phyloP scores from a whole-genome alignment of 352 stramenopile genomes.

The Phytophthora rubi region DNA sequence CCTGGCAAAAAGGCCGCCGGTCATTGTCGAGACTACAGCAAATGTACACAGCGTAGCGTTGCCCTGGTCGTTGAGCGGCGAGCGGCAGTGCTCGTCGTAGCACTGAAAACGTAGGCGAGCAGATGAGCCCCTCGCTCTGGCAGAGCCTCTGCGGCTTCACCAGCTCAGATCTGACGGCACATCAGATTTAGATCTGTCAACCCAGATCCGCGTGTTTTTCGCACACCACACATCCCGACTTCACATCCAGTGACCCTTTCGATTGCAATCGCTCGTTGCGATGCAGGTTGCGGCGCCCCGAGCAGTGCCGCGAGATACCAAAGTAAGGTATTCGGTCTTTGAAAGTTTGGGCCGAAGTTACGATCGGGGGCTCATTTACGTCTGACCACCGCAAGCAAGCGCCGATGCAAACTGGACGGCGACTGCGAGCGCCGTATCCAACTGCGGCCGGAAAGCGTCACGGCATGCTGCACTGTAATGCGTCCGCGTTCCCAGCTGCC shows the following conservation, averaged over 20 bases:
- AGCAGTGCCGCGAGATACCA: conserved; percentile 4
- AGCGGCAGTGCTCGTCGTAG: background rate
- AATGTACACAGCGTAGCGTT: background rate
- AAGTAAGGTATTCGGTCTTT: conserved; percentile 11
- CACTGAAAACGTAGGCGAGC: background rate
- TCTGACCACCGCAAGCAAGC: conserved; percentile 14
- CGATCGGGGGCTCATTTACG: conserved; percentile 27
- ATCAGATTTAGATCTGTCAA: conserved; percentile 17
- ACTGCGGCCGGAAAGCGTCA: conserved; percentile 37
- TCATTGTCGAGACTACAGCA: conserved; percentile 11
- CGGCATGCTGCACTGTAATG: conserved; percentile 24
- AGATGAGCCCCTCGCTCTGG: conserved; percentile 5
- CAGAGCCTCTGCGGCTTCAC: background rate
- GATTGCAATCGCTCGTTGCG: background rate
- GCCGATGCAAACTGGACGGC: conserved; percentile 19
- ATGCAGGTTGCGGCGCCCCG: conserved; percentile 1
- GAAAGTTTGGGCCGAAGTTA: conserved; percentile 1
- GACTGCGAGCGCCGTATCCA: conserved; percentile 3
- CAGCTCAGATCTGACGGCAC: conserved; percentile 1
- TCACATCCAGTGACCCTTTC: conserved; percentile 7
- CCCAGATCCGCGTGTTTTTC: conserved; percentile 4
- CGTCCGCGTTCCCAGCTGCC: conserved; percentile 20
- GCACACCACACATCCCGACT: background rate
- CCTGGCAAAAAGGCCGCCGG: conserved; percentile 2
- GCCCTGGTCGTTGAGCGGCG: background rate